Percentiles rank a stretch among this genome's conserved stretches.
These are phyloP conservation scores for Fusarium foetens DNA, from an alignment of 2,329 filamentous ascomycete genomes.

Conservation along the genomic window DNA sequence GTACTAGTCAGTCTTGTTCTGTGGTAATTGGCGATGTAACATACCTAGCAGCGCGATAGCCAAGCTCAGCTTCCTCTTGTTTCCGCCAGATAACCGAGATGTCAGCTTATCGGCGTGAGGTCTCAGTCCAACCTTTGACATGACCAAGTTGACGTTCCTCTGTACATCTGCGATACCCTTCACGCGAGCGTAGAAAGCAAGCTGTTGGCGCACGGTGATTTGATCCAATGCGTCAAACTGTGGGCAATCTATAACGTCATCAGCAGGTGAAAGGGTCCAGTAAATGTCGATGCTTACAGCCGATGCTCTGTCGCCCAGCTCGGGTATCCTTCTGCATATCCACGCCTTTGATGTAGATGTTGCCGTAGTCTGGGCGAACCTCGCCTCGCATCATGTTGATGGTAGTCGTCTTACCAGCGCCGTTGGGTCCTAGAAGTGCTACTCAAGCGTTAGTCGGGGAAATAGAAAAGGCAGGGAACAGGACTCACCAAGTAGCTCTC, in stretches of 20 bases:
- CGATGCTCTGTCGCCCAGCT: conserved; percentile 70
- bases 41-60: conserved; percentile 77
- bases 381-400: conserved; percentile 21
- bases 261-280: not conserved
- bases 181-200: conserved; percentile 77
- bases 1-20: not conserved
- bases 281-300: conserved; percentile 43
- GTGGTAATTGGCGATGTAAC: accelerated
- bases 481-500: not conserved
- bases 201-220: conserved; percentile 78
- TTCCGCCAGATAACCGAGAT: conserved; percentile 76
- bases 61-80: conserved; percentile 78
- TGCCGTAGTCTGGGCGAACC: conserved; percentile 38
- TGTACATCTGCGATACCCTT: conserved; percentile 72
- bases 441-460: not conserved
- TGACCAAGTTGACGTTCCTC: conserved; percentile 56
- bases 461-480: accelerated
- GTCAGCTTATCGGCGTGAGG: conserved; percentile 72
- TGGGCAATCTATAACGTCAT: conserved; percentile 64
- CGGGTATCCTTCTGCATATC: conserved; percentile 73
- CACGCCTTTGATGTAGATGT: conserved; percentile 75
- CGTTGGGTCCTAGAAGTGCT: conserved; percentile 19
- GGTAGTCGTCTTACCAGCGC: conserved; percentile 14
- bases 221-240: conserved; percentile 79
- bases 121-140: conserved; percentile 72